Evolutionary conservation across 257 asterid genomes (phyloP).

Genomic region (Rauvolfia tetraphylla): DNA sequence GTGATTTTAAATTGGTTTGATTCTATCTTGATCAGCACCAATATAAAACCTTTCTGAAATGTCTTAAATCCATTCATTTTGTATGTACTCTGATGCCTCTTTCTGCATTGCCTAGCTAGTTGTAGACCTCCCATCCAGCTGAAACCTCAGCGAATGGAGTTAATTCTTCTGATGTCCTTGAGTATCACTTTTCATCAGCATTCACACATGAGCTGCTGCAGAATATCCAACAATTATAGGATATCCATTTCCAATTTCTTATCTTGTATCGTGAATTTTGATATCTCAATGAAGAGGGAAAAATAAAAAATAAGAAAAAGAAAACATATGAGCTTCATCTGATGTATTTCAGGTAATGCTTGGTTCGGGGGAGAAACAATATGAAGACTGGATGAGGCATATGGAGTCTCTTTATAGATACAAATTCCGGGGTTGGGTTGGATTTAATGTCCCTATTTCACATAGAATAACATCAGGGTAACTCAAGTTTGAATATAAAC

Average conservation of each 20-base stretch:
- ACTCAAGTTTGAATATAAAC: not conserved
- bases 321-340: not conserved
- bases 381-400: slow-evolving; percentile 96
- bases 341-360: slow-evolving; percentile 71
- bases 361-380: slow-evolving; percentile 96
- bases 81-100: not conserved
- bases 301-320: not conserved
- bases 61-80: not conserved
- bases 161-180: not conserved
- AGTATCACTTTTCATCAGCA: not conserved
- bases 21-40: not conserved
- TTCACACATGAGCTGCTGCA: not conserved
- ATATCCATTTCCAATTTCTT: not conserved
- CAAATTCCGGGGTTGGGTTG: slow-evolving; percentile 94
- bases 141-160: not conserved
- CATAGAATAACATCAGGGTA: slow-evolving; percentile 90
- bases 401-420: slow-evolving; percentile 54
- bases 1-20: not conserved
- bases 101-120: not conserved
- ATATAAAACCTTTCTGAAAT: not conserved
- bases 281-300: not conserved
- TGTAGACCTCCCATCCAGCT: not conserved
- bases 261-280: not conserved
- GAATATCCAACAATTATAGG: not conserved
- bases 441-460: slow-evolving; percentile 89